These are phyloP conservation scores for Diutina sp. DNA, from an alignment of 1,139 yeast genomes.

Conservation along the genomic window DNA sequence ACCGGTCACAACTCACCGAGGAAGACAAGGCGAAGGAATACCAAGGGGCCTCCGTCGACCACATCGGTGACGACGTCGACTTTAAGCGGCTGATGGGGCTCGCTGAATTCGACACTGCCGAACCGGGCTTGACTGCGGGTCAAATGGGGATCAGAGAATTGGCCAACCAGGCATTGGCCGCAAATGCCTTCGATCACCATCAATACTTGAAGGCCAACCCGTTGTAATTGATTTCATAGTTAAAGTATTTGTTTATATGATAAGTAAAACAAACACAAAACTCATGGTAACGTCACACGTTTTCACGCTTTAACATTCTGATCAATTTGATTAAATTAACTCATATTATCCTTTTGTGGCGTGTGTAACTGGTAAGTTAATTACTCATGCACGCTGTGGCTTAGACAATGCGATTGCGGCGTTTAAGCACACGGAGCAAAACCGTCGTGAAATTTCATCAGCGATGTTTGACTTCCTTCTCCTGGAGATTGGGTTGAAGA, in stretches of 20 bases:
- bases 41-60: neutral
- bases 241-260: neutral
- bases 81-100: conserved; percentile 1
- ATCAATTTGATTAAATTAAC: too few species aligned
- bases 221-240: neutral
- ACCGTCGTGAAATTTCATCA: neutral
- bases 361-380: too few species aligned
- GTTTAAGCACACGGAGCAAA: neutral
- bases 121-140: neutral
- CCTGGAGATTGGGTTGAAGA: conserved; percentile 16
- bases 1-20: neutral
- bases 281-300: neutral
- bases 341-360: too few species aligned
- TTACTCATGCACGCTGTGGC: neutral
- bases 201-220: neutral
- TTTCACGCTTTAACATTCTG: neutral
- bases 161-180: neutral
- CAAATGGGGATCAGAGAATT: neutral
- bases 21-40: neutral
- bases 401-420: neutral
- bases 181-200: neutral
- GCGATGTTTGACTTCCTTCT: neutral
- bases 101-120: neutral
- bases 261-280: too few species aligned
- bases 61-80: neutral